A percentile compares a stretch with the other conserved stretches of the same genome.
phyloP scores from a whole-genome alignment of 2,329 filamentous ascomycete species.

The Exophiala lecanii-corni region DNA sequence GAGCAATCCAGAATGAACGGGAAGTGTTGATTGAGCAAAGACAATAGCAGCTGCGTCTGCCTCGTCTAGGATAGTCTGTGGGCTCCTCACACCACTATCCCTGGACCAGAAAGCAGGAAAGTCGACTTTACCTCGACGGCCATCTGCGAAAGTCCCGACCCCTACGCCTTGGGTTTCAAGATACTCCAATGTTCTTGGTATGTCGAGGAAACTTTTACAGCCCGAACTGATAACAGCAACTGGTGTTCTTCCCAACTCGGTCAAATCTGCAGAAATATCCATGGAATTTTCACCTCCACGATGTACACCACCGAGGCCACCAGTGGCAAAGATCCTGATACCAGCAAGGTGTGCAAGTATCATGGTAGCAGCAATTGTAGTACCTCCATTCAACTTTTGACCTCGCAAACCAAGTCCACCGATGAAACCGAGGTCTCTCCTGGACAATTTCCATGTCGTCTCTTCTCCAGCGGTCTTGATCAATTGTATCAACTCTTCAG shows the following conservation, averaged over 20 bases:
- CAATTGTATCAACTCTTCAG: constrained; percentile 69
- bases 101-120: constrained; percentile 92
- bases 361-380: constrained; percentile 92
- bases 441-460: constrained; percentile 73
- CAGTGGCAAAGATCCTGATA: constrained; percentile 90
- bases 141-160: constrained; percentile 86
- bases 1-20: constrained; percentile 71
- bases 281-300: constrained; percentile 78
- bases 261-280: constrained; percentile 93
- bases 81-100: constrained; percentile 78
- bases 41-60: constrained; percentile 86
- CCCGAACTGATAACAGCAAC: constrained; percentile 86
- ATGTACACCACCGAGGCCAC: constrained; percentile 90
- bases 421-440: constrained; percentile 79
- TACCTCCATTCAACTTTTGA: constrained; percentile 74
- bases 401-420: constrained; percentile 69
- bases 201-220: constrained; percentile 94
- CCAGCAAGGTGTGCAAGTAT: constrained; percentile 79
- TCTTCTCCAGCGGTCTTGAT: constrained; percentile 60
- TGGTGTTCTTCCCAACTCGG: constrained; percentile 82
- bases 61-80: constrained; percentile 68
- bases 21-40: constrained; percentile 67
- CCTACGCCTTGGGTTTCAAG: constrained; percentile 67
- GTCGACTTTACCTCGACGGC: constrained; percentile 61
- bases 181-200: constrained; percentile 80